phyloP scores from a whole-genome alignment of 257 asterid species.

The Henckelia pumila region DNA sequence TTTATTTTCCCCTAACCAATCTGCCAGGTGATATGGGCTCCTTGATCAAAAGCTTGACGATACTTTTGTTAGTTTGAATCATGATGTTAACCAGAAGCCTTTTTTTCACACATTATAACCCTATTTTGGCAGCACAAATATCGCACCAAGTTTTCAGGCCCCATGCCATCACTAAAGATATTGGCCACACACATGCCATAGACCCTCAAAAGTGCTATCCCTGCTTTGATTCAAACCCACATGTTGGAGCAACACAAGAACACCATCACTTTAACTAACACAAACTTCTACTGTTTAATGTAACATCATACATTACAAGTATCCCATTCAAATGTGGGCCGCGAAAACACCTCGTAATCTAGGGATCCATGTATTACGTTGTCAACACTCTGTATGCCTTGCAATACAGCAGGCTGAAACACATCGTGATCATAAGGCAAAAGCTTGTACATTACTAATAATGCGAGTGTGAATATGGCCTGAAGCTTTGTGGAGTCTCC shows the following conservation, averaged over 20 bases:
- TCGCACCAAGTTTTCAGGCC: too few species aligned
- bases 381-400: conserved; percentile 73
- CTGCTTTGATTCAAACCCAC: not conserved
- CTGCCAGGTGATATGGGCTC: not conserved
- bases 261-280: conserved; percentile 14
- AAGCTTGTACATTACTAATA: conserved; percentile 74
- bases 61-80: not conserved
- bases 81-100: not conserved
- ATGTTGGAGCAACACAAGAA: not conserved
- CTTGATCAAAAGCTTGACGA: not conserved
- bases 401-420: conserved; percentile 63
- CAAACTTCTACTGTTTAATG: conserved; percentile 15
- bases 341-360: conserved; percentile 84
- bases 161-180: too few species aligned
- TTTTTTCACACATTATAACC: too few species aligned
- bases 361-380: conserved; percentile 58
- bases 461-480: conserved; percentile 85
- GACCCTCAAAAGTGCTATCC: not conserved
- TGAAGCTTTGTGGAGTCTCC: conserved; percentile 93
- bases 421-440: conserved; percentile 62
- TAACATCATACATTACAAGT: conserved; percentile 49
- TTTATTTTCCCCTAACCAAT: not conserved
- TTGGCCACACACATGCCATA: too few species aligned
- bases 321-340: conserved; percentile 97
- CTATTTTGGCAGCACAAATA: too few species aligned